Evolutionary conservation across 176 grass and related monocot genomes (phyloP).

Genomic region (Aegilops speltoides): DNA sequence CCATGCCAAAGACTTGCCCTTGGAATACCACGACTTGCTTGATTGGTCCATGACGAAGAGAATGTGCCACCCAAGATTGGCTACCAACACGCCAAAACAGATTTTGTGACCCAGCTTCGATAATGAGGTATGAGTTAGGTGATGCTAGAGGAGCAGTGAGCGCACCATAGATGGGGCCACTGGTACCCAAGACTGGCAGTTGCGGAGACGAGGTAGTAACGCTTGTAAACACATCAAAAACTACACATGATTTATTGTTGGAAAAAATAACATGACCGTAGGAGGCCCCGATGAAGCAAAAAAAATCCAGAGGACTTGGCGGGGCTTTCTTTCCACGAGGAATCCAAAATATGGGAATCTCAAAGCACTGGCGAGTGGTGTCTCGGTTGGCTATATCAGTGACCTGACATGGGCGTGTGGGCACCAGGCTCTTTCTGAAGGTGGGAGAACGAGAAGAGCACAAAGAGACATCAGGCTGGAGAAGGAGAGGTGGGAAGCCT

Average conservation of each 20-base stretch:
- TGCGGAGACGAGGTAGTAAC: neutral
- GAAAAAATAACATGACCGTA: conserved; percentile 43
- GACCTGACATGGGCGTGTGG: neutral
- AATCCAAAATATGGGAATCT: neutral
- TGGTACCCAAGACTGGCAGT: neutral
- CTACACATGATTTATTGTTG: neutral
- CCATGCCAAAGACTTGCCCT: neutral
- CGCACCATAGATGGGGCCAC: neutral
- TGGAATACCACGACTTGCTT: neutral
- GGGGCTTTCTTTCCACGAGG: neutral
- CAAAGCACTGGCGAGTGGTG: neutral
- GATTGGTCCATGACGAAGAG: neutral
- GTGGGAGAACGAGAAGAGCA: neutral
- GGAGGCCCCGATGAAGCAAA: conserved; percentile 31
- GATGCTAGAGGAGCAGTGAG: neutral
- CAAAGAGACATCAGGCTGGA: neutral
- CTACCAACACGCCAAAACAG: neutral
- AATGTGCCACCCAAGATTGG: neutral
- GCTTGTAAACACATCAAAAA: neutral
- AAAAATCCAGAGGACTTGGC: neutral
- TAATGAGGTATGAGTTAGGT: neutral
- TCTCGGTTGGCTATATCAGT: conserved; percentile 16
- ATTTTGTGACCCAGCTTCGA: neutral
- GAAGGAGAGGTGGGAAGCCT: conserved; percentile 33
- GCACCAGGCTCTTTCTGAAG: neutral